Conservation (phyloP, 495 filamentous ascomycete species). For the Aspergillus nidulans region DNA sequence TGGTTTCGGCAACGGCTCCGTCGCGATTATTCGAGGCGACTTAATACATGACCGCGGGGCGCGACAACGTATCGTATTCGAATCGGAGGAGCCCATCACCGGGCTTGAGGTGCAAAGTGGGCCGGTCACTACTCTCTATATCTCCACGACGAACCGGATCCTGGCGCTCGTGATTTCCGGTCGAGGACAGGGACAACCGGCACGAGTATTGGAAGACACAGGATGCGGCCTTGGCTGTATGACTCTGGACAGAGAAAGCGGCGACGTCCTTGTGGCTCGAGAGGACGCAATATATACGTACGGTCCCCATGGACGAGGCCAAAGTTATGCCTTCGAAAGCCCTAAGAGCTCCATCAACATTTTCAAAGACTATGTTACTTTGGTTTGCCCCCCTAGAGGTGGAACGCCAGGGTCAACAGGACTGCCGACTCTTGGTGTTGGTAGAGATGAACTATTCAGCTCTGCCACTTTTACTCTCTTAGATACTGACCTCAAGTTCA, state of each 20-base stretch:
- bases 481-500: constrained; percentile 84
- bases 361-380: constrained; percentile 80
- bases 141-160: constrained; percentile 87
- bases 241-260: constrained; percentile 72
- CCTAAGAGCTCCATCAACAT: constrained; percentile 77
- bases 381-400: constrained; percentile 80
- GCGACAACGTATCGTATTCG: constrained; percentile 91
- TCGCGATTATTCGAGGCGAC: constrained; percentile 90
- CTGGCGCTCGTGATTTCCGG: constrained; percentile 81
- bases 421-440: constrained; percentile 61
- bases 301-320: constrained; percentile 75
- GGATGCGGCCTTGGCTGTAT: constrained; percentile 92
- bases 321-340: constrained; percentile 85
- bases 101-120: constrained; percentile 60
- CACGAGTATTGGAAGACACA: constrained; percentile 78
- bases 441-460: constrained; percentile 67
- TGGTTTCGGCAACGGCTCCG: constrained; percentile 92
- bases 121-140: constrained; percentile 74
- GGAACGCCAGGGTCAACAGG: constrained; percentile 47
- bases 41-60: constrained; percentile 94
- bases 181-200: constrained; percentile 82
- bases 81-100: constrained; percentile 94
- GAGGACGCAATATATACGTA: constrained; percentile 97
- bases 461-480: constrained; percentile 82
- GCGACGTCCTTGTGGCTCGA: constrained; percentile 81